Evolutionary conservation across 176 grass and related monocot species (phyloP), one percentile per base, ranked within the genome.

Genomic region (Oryza brachyantha): DNA sequence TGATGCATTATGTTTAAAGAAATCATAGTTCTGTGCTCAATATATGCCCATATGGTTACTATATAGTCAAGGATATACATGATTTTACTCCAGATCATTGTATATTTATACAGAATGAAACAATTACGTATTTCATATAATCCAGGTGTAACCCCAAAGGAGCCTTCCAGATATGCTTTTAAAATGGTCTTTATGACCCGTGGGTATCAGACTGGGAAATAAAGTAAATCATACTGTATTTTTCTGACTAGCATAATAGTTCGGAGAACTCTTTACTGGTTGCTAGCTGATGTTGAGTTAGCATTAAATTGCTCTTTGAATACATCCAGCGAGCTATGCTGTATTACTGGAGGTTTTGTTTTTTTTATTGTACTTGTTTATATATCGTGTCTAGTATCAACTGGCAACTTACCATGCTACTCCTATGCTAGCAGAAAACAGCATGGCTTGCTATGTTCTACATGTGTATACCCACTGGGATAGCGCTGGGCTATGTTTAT

Each of bases 391-490:
- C 37, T 73, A 71, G 14, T 71, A 37, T 80, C 58, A 77, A 58
- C 55, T 34, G 39, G 79, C 62, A 69, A 68, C 66, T 89, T 61
- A 78, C 70, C 13, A 85, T 87, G n/a, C 78, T 86, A 29, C 59
- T 61, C 82, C 61, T 68, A 34, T 82, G 73, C 75, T 70, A 67
- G 64, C 92, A 98, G 96, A 99, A 99, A 99, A 99, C 96, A 55
- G 81, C 78, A 76, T 99, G 96, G 96, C 92, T 99, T 73, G 83
- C 90, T 75, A 74, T 93, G 83, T 99, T 99, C 86, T 99, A 99
- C 88, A 99, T 99, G 96, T 99, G 96, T 75, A 99, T 99, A 91
- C 96, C 96, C 50, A 89, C 92, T 83, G 96, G 96, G 64, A 87
- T 99, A 79, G 96, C 96, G 76, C 29, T 99, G 63, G 96, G 96